Conservation (phyloP, 345 rosid genomes). For the Eucalyptus sp. region DNA sequence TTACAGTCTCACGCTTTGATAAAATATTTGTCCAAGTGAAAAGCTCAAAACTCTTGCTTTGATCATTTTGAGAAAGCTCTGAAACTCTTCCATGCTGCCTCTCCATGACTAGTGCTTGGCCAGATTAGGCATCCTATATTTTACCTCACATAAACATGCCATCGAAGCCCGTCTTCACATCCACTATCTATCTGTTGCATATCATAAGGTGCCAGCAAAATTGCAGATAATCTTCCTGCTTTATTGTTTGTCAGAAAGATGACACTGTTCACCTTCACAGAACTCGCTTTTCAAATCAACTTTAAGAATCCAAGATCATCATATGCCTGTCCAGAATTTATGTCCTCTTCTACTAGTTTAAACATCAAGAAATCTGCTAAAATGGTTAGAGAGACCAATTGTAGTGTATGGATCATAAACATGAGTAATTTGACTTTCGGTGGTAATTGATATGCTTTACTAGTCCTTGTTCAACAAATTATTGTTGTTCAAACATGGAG, state of each 20-base stretch:
- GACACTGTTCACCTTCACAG: neutral
- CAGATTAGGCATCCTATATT: neutral
- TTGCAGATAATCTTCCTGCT: neutral
- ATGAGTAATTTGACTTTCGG: neutral
- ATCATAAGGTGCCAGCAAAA: neutral
- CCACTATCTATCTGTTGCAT: neutral
- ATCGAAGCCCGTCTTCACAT: accelerated
- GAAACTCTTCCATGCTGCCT: slow-evolving; percentile 5
- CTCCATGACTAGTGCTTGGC: neutral
- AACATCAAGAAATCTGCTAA: neutral
- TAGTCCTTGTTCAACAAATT: neutral
- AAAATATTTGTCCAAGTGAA: neutral
- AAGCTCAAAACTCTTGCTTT: slow-evolving; percentile 2
- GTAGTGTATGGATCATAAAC: neutral
- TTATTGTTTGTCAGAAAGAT: neutral
- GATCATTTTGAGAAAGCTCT: slow-evolving; percentile 13
- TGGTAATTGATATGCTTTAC: neutral
- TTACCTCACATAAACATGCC: neutral
- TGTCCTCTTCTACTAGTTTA: neutral
- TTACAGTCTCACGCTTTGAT: neutral
- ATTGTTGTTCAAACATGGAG: neutral
- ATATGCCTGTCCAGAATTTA: neutral
- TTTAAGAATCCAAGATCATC: neutral
- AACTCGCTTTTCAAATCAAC: neutral
- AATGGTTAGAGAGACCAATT: neutral